Evolutionary conservation across 306 rosid species (phyloP), one percentile per base, ranked within the genome.

Genomic region (Corylus americana): DNA sequence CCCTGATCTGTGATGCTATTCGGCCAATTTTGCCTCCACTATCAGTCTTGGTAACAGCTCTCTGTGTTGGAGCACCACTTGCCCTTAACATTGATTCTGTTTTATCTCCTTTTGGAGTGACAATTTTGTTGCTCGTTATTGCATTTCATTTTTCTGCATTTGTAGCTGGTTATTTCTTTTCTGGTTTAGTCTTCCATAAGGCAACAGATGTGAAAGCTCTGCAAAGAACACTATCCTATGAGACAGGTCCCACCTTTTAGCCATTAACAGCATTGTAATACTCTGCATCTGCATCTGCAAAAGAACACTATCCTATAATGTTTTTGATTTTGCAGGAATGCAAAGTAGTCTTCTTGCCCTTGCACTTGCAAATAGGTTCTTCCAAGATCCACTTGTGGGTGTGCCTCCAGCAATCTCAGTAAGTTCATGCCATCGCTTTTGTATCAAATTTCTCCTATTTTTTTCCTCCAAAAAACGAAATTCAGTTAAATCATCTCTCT

Each of bases 291-390:
- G 44, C 44, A 31, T 31, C 44, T 39, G 44, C 44, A 31, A 1
- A 31, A 31, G 35, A 31, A 31, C 35, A 31, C 2, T 31, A 31
- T 31, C 35, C 35, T 31, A 31, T 31, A 35, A 55, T 85, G 17
- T 53, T 45, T 70, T 48, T 66, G 0, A 53, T 66, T 85, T 74
- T 62, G 71, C 87, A 94, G 98, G 98, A 78, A 94, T 92, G 98
- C 98, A 94, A 80, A 92, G 98, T 83, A 94, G 98, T 81, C 97
- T 94, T 79, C 97, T 94, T 67, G 98, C 97, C 76, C 93, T 92
- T 87, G 97, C 98, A 47, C 95, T 94, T 53, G 97, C 98, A 10
- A 94, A 94, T 81, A 86, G 90, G 27, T 94, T 94, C 80, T 94
- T 94, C 62, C 83, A 87, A 88, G 97, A 94, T 82, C 97, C 97